Evolutionary conservation across 1,139 yeast species (phyloP).

Genomic region (Komagataea norvegica): DNA sequence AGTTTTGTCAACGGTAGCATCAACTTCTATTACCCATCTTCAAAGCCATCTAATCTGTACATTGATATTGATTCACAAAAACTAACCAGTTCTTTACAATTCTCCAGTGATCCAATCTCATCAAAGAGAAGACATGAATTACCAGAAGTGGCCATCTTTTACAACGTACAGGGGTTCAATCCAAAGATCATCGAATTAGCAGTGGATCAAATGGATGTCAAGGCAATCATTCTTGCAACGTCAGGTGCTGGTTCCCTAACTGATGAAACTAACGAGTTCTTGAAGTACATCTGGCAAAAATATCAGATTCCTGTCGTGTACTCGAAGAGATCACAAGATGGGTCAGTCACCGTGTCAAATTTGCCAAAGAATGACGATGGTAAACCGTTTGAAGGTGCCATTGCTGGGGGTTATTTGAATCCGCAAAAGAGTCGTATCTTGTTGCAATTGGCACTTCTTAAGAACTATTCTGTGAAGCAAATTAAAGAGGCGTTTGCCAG

Average conservation of each 20-base stretch:
- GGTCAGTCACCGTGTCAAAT: constrained; percentile 49
- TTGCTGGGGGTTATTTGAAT: constrained; percentile 64
- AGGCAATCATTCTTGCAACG: constrained; percentile 60
- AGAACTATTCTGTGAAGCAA: constrained; percentile 31
- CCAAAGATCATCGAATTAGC: constrained; percentile 43
- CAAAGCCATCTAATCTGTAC: constrained; percentile 47
- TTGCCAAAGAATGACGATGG: constrained; percentile 34
- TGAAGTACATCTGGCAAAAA: constrained; percentile 33
- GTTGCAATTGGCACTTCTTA: constrained; percentile 48
- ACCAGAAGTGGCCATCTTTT: constrained; percentile 48
- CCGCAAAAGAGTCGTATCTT: constrained; percentile 64
- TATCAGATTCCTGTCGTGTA: constrained; percentile 51
- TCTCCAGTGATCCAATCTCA: constrained; percentile 29
- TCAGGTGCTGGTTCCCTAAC: constrained; percentile 70
- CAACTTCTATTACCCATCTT: constrained; percentile 60
- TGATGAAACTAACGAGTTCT: constrained; percentile 42
- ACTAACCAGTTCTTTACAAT: constrained; percentile 22
- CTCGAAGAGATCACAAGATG: constrained; percentile 65
- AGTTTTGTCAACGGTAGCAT: constrained; percentile 63
- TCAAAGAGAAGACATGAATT: constrained; percentile 27
- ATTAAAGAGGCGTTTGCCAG: constrained; percentile 38
- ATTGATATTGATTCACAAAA: constrained; percentile 33
- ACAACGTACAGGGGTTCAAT: constrained; percentile 59
- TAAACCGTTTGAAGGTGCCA: constrained; percentile 31
- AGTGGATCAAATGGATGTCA: constrained; percentile 37